Evolutionary conservation across 2,329 filamentous ascomycete genomes (phyloP), one percentile per base, ranked within the genome.

Genomic region (Colletotrichum gloeosporioides): DNA sequence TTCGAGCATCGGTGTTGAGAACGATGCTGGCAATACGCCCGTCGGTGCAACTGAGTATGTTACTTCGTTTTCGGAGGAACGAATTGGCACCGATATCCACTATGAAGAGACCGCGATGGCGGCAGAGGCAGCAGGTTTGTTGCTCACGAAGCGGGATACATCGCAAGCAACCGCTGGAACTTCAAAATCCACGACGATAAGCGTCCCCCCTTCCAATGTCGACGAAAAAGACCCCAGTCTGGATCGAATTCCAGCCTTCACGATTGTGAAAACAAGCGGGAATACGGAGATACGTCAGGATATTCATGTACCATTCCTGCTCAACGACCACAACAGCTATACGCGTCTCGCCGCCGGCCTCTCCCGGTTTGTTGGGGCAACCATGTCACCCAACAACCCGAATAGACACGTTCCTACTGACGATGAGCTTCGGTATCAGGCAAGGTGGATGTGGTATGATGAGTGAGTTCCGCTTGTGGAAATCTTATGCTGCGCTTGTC

Each of bases 361-460:
- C 64, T 4, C 77, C 13, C 75, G 79, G 3, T 80, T 79, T 57
- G 80, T 77, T 0, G 80, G 15, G 13, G 63, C 63, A 27, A 49
- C 80, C 0, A 84, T 79, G 81, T 83, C 78, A 22, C 83, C 73
- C 64, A 80, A 77, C n/a, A 82, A 82, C 25, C 80, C 80, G 8
- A 75, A 78, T 63, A 80, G 69, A 18, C 79, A 80, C 2, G 64
- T 82, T 0, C 83, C 84, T 1, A 84, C 82, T 0, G 83, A 86
- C 18, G 80, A 81, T 9, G 83, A 85, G 25, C 68, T 86, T 4
- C 80, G 84, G 22, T 73, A 77, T 13, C 81, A 85, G 76, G 83
- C 83, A 2, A 80, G 81, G 0, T 80, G 79, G 57, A 83, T 85
- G 27, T 73, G 81, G 57, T 80, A 77, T 13, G 81, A 81, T 12